These are phyloP conservation scores for Hymenoscyphus scutula DNA, from an alignment of 2,329 filamentous ascomycete species.

Conservation along the genomic window DNA sequence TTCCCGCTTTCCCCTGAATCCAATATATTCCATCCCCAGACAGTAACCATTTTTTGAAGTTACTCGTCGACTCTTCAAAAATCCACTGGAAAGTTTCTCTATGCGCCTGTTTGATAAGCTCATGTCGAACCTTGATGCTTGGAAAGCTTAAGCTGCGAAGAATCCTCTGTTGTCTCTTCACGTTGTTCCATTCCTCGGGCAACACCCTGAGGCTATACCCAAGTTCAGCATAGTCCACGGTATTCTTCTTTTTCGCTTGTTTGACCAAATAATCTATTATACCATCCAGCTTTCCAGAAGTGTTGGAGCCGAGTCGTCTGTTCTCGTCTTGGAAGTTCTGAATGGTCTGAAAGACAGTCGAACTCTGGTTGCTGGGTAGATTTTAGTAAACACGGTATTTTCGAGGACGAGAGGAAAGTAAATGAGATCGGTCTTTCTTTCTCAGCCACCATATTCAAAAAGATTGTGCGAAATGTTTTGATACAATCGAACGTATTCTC, in stretches of 20 bases:
- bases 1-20: slow-evolving; percentile 19
- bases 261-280: neutral
- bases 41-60: slow-evolving; percentile 13
- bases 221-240: neutral
- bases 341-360: neutral
- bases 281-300: neutral
- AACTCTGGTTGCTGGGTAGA: neutral
- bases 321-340: neutral
- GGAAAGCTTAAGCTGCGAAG: neutral
- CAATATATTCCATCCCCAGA: slow-evolving; percentile 11
- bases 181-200: neutral
- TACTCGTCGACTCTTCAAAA: too few relatives aligned
- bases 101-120: neutral
- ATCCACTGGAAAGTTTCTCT: neutral
- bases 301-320: neutral
- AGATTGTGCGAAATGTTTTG: too few relatives aligned
- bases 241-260: neutral
- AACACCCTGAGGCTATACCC: neutral
- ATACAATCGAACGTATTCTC: too few relatives aligned
- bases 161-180: neutral
- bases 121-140: neutral
- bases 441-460: too few relatives aligned
- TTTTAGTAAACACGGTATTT: neutral
- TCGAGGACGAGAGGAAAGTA: too few relatives aligned
- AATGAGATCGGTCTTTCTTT: too few relatives aligned